A percentile compares a stretch with the other conserved stretches of the same genome.
phyloP scores from a whole-genome alignment of 306 rosid species.

The Trichosanthes cucumerina region DNA sequence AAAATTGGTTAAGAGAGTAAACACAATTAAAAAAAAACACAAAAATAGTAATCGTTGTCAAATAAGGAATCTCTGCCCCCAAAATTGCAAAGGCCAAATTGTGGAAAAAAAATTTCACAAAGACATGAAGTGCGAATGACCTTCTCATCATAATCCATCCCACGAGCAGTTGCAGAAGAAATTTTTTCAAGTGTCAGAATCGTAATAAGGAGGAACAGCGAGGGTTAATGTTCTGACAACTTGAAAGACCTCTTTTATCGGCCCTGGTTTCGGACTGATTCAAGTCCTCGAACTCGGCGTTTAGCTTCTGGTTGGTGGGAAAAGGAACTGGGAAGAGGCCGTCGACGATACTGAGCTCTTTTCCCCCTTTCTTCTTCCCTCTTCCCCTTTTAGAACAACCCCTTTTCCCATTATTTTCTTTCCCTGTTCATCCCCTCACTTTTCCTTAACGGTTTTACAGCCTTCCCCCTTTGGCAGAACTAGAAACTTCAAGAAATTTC shows the following conservation, averaged over 20 bases:
- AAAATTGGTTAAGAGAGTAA: too few relatives aligned
- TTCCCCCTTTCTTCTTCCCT: not conserved
- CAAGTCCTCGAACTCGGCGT: slow-evolving; percentile 11
- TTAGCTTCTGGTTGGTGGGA: slow-evolving; percentile 5
- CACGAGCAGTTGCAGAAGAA: not conserved
- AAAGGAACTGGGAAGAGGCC: not conserved
- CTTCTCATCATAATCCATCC: not conserved
- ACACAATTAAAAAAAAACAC: too few relatives aligned
- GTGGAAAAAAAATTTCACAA: not conserved
- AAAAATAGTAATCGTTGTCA: not conserved
- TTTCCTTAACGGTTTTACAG: not conserved
- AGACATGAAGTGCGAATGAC: not conserved
- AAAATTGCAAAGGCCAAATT: not conserved
- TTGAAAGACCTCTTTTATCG: slow-evolving; percentile 6
- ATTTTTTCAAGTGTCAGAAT: slow-evolving; percentile 8
- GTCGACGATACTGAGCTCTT: not conserved
- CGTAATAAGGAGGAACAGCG: slow-evolving; percentile 4
- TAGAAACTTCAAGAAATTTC: not conserved
- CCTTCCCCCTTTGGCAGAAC: not conserved
- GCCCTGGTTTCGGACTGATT: not conserved
- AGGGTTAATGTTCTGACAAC: not conserved
- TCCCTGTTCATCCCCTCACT: not conserved
- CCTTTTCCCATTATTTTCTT: not conserved
- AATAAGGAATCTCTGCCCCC: not conserved
- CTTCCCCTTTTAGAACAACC: not conserved